phyloP scores from a whole-genome alignment of 768 basidiomycete species.

The Polyporus arcularius region DNA sequence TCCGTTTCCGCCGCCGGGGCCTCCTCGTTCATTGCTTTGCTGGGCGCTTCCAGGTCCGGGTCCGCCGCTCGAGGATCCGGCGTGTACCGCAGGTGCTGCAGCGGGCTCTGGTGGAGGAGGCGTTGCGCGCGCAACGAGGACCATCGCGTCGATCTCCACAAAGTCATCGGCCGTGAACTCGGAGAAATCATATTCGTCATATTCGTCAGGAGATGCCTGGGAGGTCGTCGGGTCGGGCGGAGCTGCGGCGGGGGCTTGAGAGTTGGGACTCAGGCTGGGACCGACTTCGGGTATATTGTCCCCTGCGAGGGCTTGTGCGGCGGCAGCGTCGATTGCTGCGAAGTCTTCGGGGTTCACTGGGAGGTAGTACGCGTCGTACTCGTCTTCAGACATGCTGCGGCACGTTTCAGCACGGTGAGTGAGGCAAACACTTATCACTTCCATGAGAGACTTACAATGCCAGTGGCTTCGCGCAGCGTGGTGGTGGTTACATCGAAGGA shows the following conservation, averaged over 20 bases:
- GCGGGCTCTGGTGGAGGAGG: background rate
- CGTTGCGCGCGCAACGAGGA: conserved; percentile 18
- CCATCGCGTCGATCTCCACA: conserved; percentile 46
- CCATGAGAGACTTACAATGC: no score
- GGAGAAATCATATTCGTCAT: conserved; percentile 50
- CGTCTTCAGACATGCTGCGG: conserved; percentile 15
- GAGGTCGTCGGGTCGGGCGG: conserved; percentile 14
- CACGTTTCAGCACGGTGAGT: background rate
- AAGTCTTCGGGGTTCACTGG: conserved; percentile 19
- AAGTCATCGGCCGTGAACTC: conserved; percentile 63
- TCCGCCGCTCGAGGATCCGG: background rate
- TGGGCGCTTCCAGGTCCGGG: background rate
- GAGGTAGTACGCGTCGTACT: conserved; percentile 26
- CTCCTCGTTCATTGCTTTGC: background rate
- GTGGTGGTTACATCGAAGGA: no score
- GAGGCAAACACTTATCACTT: no score
- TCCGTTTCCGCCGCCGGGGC: conserved; percentile 5
- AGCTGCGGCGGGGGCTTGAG: no score
- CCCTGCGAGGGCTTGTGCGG: background rate
- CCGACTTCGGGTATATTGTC: background rate
- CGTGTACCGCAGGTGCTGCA: background rate
- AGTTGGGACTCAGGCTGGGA: background rate
- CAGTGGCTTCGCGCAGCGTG: no score
- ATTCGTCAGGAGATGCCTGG: conserved; percentile 38
- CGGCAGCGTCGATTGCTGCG: conserved; percentile 18